phyloP scores from a whole-genome alignment of 1,284 basidiomycete species.

The Tilletia caries region DNA sequence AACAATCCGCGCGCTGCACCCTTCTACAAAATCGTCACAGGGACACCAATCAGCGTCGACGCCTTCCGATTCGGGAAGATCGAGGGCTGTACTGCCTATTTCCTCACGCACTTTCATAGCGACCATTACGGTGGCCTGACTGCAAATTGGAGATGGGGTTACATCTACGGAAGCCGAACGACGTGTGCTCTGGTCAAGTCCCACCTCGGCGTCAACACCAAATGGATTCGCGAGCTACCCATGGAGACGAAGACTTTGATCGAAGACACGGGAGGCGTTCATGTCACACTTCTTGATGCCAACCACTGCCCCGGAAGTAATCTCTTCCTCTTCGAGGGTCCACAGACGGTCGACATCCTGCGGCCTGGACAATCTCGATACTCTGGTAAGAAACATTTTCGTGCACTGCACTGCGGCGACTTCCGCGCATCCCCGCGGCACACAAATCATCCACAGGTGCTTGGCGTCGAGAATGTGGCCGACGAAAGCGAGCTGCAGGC shows the following conservation, averaged over 20 bases:
- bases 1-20: slow-evolving; percentile 23
- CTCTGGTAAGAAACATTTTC: slow-evolving; percentile 61
- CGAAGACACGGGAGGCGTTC: slow-evolving; percentile 78
- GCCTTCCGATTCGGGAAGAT: slow-evolving; percentile 91
- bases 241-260: slow-evolving; percentile 72
- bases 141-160: slow-evolving; percentile 79
- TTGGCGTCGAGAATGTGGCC: background rate
- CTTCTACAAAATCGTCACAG: slow-evolving; percentile 66
- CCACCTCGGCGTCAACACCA: slow-evolving; percentile 78
- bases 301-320: slow-evolving; percentile 93
- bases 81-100: slow-evolving; percentile 80
- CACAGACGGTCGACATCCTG: slow-evolving; percentile 73
- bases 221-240: slow-evolving; percentile 82
- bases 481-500: background rate
- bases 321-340: slow-evolving; percentile 88
- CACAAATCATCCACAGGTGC: slow-evolving; percentile 29
- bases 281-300: slow-evolving; percentile 89
- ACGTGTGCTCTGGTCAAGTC: slow-evolving; percentile 87
- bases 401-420: slow-evolving; percentile 94
- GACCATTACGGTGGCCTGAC: slow-evolving; percentile 55
- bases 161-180: slow-evolving; percentile 81
- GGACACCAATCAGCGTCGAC: slow-evolving; percentile 95
- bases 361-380: background rate
- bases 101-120: slow-evolving; percentile 63
- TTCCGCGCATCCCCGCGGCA: slow-evolving; percentile 54